Evolutionary conservation across 768 basidiomycete species (phyloP).

Genomic region (Boletellus sp.): DNA sequence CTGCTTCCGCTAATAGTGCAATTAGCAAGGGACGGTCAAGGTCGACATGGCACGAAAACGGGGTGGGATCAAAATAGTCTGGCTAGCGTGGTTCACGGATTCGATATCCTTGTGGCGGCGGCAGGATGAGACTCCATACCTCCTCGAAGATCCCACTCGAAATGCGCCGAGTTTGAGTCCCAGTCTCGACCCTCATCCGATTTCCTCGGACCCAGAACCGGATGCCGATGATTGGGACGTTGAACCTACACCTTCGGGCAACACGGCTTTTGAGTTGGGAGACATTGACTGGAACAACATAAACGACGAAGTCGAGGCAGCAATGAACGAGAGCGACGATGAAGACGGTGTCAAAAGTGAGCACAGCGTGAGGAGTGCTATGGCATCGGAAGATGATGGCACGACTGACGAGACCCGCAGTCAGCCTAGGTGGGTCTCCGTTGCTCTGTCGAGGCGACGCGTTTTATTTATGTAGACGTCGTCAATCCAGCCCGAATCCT

Average conservation of each 20-base stretch:
- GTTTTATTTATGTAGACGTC: conserved; percentile 3
- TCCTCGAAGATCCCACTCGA: conserved; percentile 58
- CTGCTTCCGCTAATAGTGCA: conserved; percentile 4
- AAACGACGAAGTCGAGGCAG: conserved; percentile 83
- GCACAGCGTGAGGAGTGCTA: conserved; percentile 41
- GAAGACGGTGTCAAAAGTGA: conserved; percentile 37
- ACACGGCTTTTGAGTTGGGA: conserved; percentile 43
- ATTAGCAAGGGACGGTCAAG: conserved; percentile 85
- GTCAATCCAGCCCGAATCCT: conserved; percentile 34
- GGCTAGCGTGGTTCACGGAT: conserved; percentile 86
- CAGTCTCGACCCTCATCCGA: conserved; percentile 45
- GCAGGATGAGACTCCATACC: conserved; percentile 75
- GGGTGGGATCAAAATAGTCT: conserved; percentile 80
- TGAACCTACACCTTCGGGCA: conserved; percentile 34
- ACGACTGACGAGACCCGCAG: conserved; percentile 50
- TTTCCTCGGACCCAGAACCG: conserved; percentile 64
- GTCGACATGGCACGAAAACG: conserved; percentile 77
- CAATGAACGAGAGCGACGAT: conserved; percentile 78
- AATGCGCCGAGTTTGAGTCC: conserved; percentile 41
- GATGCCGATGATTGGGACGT: conserved; percentile 69
- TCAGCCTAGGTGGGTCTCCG: conserved; percentile 36
- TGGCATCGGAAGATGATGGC: conserved; percentile 47
- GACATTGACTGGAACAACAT: conserved; percentile 81
- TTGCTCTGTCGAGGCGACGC: conserved; percentile 19
- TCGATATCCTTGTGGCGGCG: conserved; percentile 84